phyloP scores from a whole-genome alignment of 1,284 basidiomycete species.

The Grifola frondosa region DNA sequence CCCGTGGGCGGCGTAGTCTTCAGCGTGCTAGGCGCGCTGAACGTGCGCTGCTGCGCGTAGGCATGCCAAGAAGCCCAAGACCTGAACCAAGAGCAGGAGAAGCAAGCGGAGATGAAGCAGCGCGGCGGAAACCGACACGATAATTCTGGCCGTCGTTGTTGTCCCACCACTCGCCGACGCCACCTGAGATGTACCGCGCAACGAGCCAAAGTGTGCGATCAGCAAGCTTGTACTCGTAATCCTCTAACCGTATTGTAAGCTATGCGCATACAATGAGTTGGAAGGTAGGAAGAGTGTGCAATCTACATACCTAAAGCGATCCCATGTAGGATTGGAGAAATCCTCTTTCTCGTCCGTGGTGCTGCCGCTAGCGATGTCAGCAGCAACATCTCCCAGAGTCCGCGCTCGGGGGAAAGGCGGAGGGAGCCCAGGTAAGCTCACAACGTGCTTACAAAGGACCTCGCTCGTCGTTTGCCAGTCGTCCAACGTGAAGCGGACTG shows the following conservation, averaged over 20 bases:
- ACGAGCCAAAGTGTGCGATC: constrained; percentile 68
- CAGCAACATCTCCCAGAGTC: constrained; percentile 36
- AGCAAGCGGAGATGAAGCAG: constrained; percentile 15
- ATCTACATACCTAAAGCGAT: constrained; percentile 36
- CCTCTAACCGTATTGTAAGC: constrained; percentile 72
- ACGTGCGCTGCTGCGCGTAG: constrained; percentile 35
- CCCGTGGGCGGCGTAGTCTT: constrained; percentile 34
- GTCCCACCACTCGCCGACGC: constrained; percentile 81
- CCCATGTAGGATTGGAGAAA: constrained; percentile 26
- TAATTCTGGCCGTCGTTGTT: constrained; percentile 86
- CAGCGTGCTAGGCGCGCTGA: constrained; percentile 36
- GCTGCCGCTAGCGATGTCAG: constrained; percentile 21
- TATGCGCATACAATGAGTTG: constrained; percentile 14
- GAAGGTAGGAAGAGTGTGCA: too few relatives aligned
- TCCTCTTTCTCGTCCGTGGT: constrained; percentile 23
- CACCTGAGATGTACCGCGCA: constrained; percentile 52
- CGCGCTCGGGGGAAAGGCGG: constrained; percentile 35
- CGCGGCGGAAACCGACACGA: constrained; percentile 56
- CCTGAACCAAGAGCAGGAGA: constrained; percentile 16
- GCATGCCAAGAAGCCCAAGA: constrained; percentile 1
- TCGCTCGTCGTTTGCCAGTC: constrained; percentile 93
- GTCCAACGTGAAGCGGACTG: constrained; percentile 89
- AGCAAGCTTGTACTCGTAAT: constrained; percentile 67
- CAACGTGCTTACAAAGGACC: constrained; percentile 68
- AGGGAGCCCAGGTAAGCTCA: constrained; percentile 49